Base-by-base conservation (phyloP, 208 protist genomes). In the Wallacemonas sp. region DNA sequence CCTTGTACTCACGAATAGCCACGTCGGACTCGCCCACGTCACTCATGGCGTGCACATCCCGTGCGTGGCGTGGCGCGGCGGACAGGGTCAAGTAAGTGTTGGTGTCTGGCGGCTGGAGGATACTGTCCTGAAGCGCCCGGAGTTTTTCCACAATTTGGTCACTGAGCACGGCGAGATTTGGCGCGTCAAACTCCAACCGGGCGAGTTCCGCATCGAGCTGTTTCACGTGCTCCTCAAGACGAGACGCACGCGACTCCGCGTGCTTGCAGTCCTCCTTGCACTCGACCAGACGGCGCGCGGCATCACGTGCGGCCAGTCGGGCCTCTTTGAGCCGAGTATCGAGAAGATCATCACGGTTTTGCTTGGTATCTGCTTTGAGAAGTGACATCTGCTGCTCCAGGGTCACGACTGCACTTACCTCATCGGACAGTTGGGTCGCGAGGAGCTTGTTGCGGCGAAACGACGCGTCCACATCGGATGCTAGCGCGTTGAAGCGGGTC, bases 1-100 rank as follows among this genome's bases (percentile, higher is more conserved):
- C 66, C 51, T 80, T 93, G 72, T 93, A 94, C 78, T 94, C 90
- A 1, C 73, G 77, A 49, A 93, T 70, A 0, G 86, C 87, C 2
- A 75, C 56, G 41, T 93, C 85, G 15, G 47, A 55, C 34, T 71
- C 62, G 5, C 30, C 55, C 14, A 34, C 30, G 28, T 41, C 53
- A 22, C 46, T 58, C 30, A n/a, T 26, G 26, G 51, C 9, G n/a
- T n/a, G n/a, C n/a, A n/a, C n/a, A n/a, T n/a, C n/a, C n/a, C 28
- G 51, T 31, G 24, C 31, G 51, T 39, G 30, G 11, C 5, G 51
- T 5, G 30, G 28, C 38, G 19, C 12, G 15, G 15, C 27, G 38
- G 22, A 31, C 11, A 6, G 41, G 30, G 6, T 31, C 26, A 45
- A 26, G 14, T 54, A 34, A 19, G 28, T 39, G 51, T 27, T 34